Base-by-base conservation (phyloP, 2,329 filamentous ascomycete species). In the Penicillium sp. region DNA sequence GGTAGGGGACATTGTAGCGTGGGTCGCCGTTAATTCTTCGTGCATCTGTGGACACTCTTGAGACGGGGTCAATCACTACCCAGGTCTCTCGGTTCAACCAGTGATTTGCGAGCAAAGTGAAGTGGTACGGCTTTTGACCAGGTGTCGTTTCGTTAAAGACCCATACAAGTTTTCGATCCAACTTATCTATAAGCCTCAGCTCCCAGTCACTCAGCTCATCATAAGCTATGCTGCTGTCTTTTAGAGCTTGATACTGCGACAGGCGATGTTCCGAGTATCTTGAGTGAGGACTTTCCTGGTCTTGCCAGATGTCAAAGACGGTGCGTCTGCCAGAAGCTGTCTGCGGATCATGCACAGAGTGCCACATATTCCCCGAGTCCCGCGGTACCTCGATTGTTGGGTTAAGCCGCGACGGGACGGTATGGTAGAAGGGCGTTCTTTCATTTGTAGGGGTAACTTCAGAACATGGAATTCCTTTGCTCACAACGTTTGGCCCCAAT, bases 51-150 rank as follows among this genome's bases (percentile, higher is more conserved):
- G 70, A 56, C 26, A 74, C 66, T 51, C 75, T 68, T 27, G 73
- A 76, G n/a, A 69, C 59, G 9, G 75, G 73, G 54, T 77, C 74
- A 41, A 70, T 66, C 27, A 77, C 73, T 21, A 74, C 47, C 75
- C 74, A 77, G 1, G 74, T 77, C 31, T 71, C 64, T 41, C 59
- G 67, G 52, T 76, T 78, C n/a, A 77, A 50, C 75, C 75, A 78
- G 55, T 77, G 75, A 48, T 76, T 77, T 31, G 74, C 69, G 41
- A 77, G 68, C 22, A 74, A 56, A 24, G 72, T 64, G 53, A 77
- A 77, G 56, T 76, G 73, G 52, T 71, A 76, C 6, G 74, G 70
- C 56, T 72, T 75, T 47, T 72, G 67, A 10, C 75, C 75, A 6
- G 75, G 75, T 5, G 69, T 73, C 22, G 71, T 66, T 56, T 78